Percentiles rank a stretch among this genome's conserved stretches.
Evolutionary conservation across 345 rosid genomes (phyloP).

Genomic region (Eucalyptus marginata): DNA sequence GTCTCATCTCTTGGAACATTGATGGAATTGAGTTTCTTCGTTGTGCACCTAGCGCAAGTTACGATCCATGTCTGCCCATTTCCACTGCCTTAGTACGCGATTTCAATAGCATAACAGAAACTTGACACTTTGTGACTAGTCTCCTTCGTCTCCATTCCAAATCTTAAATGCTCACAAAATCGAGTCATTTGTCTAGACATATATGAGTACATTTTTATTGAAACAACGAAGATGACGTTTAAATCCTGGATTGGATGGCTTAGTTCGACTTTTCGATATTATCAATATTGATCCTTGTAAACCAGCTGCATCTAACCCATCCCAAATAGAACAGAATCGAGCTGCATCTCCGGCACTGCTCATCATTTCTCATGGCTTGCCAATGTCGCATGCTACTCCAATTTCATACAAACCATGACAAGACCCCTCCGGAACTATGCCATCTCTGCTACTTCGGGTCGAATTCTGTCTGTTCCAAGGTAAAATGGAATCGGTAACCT

Average conservation of each 20-base stretch:
- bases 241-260: not conserved
- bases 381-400: too few relatives aligned
- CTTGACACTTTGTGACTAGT: too few relatives aligned
- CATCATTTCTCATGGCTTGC: too few relatives aligned
- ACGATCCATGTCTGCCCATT: too few relatives aligned
- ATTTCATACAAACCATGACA: not conserved
- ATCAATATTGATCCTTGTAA: not conserved
- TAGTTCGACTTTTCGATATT: not conserved
- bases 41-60: too few relatives aligned
- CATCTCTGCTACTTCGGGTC: not conserved
- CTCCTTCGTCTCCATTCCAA: too few relatives aligned
- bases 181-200: too few relatives aligned
- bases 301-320: not conserved
- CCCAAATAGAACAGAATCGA: not conserved
- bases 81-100: too few relatives aligned
- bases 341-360: not conserved
- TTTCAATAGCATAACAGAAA: too few relatives aligned
- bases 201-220: not conserved
- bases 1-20: too few relatives aligned
- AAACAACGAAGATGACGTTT: not conserved
- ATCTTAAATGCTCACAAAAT: too few relatives aligned
- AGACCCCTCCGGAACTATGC: not conserved
- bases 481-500: not conserved
- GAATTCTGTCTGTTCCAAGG: not conserved
- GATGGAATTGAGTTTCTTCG: too few relatives aligned